Evolutionary conservation across 2,329 filamentous ascomycete genomes (phyloP).

Genomic region (Arthrinium phaeospermum): DNA sequence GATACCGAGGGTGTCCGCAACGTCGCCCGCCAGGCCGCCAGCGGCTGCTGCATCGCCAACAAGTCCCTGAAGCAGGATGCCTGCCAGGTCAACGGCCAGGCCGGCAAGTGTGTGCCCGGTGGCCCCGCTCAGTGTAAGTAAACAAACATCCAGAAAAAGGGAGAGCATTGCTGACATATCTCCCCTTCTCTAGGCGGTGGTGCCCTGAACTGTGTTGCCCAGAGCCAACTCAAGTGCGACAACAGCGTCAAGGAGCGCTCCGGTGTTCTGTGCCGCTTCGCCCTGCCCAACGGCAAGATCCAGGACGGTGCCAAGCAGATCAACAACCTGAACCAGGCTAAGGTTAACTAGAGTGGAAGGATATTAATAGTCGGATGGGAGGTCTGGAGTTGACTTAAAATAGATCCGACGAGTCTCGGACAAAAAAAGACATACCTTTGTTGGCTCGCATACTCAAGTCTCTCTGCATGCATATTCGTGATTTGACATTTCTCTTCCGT

Average conservation of each 20-base stretch:
- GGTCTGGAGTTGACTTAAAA: constrained; percentile 11
- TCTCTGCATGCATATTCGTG: neutral
- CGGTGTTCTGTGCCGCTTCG: constrained; percentile 25
- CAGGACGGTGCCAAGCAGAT: constrained; percentile 21
- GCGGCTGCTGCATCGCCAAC: constrained; percentile 28
- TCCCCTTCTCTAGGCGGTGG: constrained; percentile 24
- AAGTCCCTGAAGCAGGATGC: constrained; percentile 27
- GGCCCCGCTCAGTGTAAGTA: constrained; percentile 32
- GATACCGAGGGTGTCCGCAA: constrained; percentile 23
- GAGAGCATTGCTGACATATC: neutral
- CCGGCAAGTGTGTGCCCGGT: constrained; percentile 27
- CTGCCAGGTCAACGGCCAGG: constrained; percentile 23
- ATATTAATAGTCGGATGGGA: neutral
- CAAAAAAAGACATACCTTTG: constrained; percentile 3
- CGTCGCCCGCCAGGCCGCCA: constrained; percentile 23
- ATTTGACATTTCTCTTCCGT: neutral
- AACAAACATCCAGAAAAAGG: constrained; percentile 10
- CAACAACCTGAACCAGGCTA: constrained; percentile 22
- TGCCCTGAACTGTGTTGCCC: constrained; percentile 26
- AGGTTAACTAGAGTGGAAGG: constrained; percentile 23
- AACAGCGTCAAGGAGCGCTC: constrained; percentile 25
- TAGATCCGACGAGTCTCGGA: neutral
- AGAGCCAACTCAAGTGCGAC: constrained; percentile 22
- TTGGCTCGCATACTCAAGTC: neutral
- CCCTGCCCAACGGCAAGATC: constrained; percentile 21